Conservation (phyloP, 208 protist species). For the Leishmania amazonensis region DNA sequence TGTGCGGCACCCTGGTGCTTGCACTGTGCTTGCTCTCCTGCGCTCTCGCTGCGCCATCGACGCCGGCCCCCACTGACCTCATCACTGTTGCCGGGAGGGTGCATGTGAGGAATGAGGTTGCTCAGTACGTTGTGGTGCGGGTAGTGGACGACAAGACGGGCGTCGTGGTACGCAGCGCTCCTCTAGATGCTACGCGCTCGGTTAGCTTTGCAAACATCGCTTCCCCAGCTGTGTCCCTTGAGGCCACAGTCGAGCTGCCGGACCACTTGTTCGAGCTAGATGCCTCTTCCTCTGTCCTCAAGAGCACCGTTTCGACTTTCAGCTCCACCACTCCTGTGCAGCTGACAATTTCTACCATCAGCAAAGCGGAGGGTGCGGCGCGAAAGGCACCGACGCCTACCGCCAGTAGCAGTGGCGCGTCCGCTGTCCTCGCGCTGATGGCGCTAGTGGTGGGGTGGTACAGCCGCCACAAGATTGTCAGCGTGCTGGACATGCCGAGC, state of each 20-base stretch:
- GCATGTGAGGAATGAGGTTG: slow-evolving; percentile 33
- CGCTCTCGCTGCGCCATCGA: not conserved
- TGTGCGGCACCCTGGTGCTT: slow-evolving; percentile 7
- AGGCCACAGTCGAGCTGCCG: slow-evolving; percentile 49
- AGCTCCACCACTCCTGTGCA: slow-evolving; percentile 19
- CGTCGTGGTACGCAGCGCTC: slow-evolving; percentile 53
- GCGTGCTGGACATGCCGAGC: slow-evolving; percentile 34
- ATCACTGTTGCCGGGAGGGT: slow-evolving; percentile 62
- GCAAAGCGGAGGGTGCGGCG: slow-evolving; percentile 11
- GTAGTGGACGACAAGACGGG: slow-evolving; percentile 58
- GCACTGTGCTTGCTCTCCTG: slow-evolving; percentile 17
- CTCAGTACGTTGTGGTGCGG: slow-evolving; percentile 61
- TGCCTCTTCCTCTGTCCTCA: slow-evolving; percentile 40
- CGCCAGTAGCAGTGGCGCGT: slow-evolving; percentile 22
- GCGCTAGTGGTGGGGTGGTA: slow-evolving; percentile 34
- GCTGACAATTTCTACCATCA: slow-evolving; percentile 39
- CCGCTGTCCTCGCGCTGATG: slow-evolving; percentile 30
- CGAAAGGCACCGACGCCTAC: not conserved
- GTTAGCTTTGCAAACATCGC: slow-evolving; percentile 69
- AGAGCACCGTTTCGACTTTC: slow-evolving; percentile 24
- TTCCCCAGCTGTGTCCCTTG: slow-evolving; percentile 38
- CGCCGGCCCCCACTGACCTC: not conserved
- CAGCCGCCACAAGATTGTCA: slow-evolving; percentile 40
- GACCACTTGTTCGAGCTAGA: slow-evolving; percentile 40
- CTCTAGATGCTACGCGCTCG: slow-evolving; percentile 57